A percentile compares a stretch with the other conserved stretches of the same genome.
Evolutionary conservation across 805 yeast species (phyloP).

Genomic region (Saturnispora serradocipensis): DNA sequence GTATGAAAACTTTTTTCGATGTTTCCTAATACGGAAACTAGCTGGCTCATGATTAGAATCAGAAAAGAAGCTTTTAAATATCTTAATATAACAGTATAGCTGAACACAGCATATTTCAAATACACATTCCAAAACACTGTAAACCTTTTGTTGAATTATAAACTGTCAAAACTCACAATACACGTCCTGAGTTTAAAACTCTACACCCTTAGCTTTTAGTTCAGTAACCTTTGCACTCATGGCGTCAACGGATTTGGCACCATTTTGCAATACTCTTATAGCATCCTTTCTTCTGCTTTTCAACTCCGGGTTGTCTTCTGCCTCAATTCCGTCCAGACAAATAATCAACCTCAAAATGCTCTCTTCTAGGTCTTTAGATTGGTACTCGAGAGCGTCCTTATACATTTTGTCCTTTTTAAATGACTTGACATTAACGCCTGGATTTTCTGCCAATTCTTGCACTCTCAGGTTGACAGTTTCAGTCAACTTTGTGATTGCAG

Average conservation of each 20-base stretch:
- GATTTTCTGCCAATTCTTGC: conserved; percentile 1
- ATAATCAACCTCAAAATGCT: conserved; percentile 56
- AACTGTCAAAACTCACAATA: not conserved
- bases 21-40: not conserved
- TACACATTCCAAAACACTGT: not conserved
- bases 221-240: conserved; percentile 17
- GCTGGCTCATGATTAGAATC: not conserved
- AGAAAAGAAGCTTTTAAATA: not conserved
- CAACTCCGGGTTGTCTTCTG: conserved; percentile 38
- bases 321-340: conserved; percentile 51
- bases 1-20: not conserved
- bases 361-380: conserved; percentile 54
- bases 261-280: conserved; percentile 51
- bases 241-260: conserved; percentile 45
- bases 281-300: conserved; percentile 50
- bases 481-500: not conserved
- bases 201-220: conserved; percentile 13
- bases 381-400: conserved; percentile 31
- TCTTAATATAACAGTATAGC: not conserved
- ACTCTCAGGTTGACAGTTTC: conserved; percentile 7
- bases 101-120: not conserved
- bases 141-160: not conserved
- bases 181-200: not conserved
- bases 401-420: conserved; percentile 12
- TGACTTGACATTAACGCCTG: not conserved